Percentiles rank a stretch among this genome's conserved stretches.
phyloP scores from a whole-genome alignment of 345 rosid species.

The Eucalyptus cladocalyx region DNA sequence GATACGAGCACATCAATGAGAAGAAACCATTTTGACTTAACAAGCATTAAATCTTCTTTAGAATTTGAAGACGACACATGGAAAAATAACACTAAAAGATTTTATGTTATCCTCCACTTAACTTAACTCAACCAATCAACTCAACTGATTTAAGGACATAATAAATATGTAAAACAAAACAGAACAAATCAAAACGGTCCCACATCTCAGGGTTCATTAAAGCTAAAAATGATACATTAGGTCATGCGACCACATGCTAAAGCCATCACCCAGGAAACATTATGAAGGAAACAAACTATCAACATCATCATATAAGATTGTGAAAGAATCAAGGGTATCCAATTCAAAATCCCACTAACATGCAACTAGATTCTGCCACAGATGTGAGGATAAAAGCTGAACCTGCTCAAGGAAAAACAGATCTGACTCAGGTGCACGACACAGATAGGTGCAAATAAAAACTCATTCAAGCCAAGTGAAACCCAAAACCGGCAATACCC shows the following conservation, averaged over 20 bases:
- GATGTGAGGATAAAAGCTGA: not conserved
- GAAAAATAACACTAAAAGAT: not conserved
- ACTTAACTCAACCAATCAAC: not conserved
- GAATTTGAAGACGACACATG: not conserved
- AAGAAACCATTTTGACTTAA: not conserved
- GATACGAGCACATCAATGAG: not conserved
- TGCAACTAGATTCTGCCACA: not conserved
- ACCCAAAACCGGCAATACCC: not conserved
- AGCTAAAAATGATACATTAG: not conserved
- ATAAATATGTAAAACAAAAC: not conserved
- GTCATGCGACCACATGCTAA: not conserved
- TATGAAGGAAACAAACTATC: not conserved
- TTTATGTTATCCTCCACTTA: not conserved
- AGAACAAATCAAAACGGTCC: not conserved
- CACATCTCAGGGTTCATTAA: not conserved
- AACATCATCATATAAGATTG: not conserved
- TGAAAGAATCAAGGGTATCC: not conserved
- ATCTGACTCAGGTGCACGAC: not conserved
- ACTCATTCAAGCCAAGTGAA: not conserved
- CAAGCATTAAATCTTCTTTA: not conserved
- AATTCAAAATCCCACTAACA: not conserved
- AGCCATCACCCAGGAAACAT: not conserved
- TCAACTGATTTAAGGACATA: not conserved
- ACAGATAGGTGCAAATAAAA: not conserved
- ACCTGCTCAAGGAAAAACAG: not conserved